phyloP scores from a whole-genome alignment of 352 stramenopile genomes.

The Phytophthora sp. region DNA sequence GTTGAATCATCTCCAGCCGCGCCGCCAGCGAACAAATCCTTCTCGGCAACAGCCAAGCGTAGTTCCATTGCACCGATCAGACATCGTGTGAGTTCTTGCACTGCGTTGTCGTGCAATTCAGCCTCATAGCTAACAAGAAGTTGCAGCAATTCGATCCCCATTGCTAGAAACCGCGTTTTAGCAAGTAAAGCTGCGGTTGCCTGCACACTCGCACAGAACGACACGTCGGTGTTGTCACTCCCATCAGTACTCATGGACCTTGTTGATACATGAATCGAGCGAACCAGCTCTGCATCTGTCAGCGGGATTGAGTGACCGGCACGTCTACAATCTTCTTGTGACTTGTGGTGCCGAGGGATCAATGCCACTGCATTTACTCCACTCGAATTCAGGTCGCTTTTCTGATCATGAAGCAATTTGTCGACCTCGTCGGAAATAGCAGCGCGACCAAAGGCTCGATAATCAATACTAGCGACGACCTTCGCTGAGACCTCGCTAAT shows the following conservation, averaged over 20 bases:
- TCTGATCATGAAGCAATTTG: conserved; percentile 32
- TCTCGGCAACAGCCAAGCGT: conserved; percentile 61
- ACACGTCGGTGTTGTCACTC: conserved; percentile 14
- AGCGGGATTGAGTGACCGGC: conserved; percentile 18
- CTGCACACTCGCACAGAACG: conserved; percentile 32
- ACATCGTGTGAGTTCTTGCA: conserved; percentile 70
- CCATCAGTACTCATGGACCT: conserved; percentile 9
- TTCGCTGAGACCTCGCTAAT: conserved; percentile 84
- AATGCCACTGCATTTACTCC: conserved; percentile 8
- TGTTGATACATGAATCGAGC: conserved; percentile 41
- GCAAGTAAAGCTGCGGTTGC: conserved; percentile 49
- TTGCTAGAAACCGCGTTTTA: conserved; percentile 74
- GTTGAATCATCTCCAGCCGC: conserved; percentile 28
- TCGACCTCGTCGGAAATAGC: conserved; percentile 70
- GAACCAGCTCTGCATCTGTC: conserved; percentile 37
- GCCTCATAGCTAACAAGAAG: conserved; percentile 70
- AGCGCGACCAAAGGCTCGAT: conserved; percentile 78
- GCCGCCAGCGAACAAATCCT: conserved; percentile 46
- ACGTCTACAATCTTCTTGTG: conserved; percentile 15
- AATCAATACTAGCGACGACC: conserved; percentile 84
- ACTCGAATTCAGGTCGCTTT: conserved; percentile 15
- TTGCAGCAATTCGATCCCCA: conserved; percentile 75
- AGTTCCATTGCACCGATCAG: conserved; percentile 60
- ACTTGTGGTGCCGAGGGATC: conserved; percentile 20
- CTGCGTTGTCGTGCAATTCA: conserved; percentile 45